Evolutionary conservation across 2,329 filamentous ascomycete species (phyloP), one percentile per base, ranked within the genome.

Genomic region (Fusarium sp.): DNA sequence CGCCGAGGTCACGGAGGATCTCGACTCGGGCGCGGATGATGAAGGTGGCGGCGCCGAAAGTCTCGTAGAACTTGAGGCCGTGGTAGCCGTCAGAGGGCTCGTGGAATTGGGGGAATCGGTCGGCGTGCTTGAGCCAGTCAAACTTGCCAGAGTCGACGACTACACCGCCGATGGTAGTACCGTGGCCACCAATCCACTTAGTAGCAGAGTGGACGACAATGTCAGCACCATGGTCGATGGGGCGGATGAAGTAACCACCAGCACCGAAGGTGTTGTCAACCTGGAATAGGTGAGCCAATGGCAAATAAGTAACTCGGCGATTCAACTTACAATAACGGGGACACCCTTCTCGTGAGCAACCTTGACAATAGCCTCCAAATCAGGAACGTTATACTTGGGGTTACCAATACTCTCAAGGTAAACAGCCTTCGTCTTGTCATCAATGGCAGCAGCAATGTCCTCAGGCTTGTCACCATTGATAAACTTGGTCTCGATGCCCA

Each of bases 101-200:
- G 72, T 92, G 87, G 84, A 99, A 93, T 79, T 97, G 93, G 1
- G 95, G 95, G 85, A 98, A 98, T 18, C 94, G 90, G 74, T 87
- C 87, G 50, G 84, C 91, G 78, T 97, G 82, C 81, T 91, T 91
- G 73, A 91, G 93, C 94, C 95, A 98, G 84, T 97, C 91, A 78
- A 97, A 98, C 79, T 93, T 96, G 75, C 94, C 94, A 71, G 90
- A 88, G 82, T 97, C 94, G 69, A 97, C 84, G 33, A 97, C 87
- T 44, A 97, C 87, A 66, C 94, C 94, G 62, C 87, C 94, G 71
- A 97, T 92, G 25, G 94, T 97, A 40, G 94, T 97, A 66, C 94
- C 95, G 80, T 98, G 95, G 42, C 94, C 94, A 62, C 94, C 94
- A 68, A 98, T 97, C 94, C 94, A 97, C 81, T 97, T 97, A 63